Evolutionary conservation across 2,329 filamentous ascomycete species (phyloP).

Genomic region (Emergomyces africanus): DNA sequence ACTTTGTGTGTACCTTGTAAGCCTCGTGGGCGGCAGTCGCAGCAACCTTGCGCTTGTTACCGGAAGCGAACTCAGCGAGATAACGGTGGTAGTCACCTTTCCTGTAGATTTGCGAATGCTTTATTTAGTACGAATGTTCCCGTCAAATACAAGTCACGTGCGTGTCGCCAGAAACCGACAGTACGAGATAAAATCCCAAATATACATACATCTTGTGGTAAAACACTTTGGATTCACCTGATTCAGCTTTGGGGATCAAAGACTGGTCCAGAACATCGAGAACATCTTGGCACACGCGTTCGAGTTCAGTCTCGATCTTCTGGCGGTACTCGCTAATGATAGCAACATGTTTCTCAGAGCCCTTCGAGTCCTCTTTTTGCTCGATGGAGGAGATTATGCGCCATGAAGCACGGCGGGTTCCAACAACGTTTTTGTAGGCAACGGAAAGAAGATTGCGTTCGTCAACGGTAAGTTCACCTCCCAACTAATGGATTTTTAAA

Average conservation of each 20-base stretch:
- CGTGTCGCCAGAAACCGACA: neutral
- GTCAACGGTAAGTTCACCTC: conserved; percentile 55
- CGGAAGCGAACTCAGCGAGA: conserved; percentile 82
- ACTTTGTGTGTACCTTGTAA: conserved; percentile 68
- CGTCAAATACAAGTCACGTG: neutral
- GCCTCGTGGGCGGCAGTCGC: conserved; percentile 83
- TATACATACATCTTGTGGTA: conserved; percentile 96
- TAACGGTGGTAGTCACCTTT: conserved; percentile 97
- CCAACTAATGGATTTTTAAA: conserved; percentile 38
- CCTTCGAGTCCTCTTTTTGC: conserved; percentile 99
- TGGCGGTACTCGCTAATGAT: conserved; percentile 95
- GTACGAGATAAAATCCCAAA: neutral
- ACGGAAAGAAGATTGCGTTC: conserved; percentile 89
- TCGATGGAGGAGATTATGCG: conserved; percentile 99
- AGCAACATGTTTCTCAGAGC: conserved; percentile 82
- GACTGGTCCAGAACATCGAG: conserved; percentile 86
- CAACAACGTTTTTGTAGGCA: conserved; percentile 99
- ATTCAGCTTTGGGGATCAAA: conserved; percentile 89
- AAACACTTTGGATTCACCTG: conserved; percentile 98
- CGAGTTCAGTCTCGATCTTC: conserved; percentile 96
- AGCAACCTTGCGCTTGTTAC: conserved; percentile 82
- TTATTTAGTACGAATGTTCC: conserved; percentile 3
- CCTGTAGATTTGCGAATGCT: conserved; percentile 39
- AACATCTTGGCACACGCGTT: conserved; percentile 96
- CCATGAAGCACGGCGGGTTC: conserved; percentile 96